Evolutionary conservation across 2,329 filamentous ascomycete genomes (phyloP).

Genomic region (Fusarium lyarnte): DNA sequence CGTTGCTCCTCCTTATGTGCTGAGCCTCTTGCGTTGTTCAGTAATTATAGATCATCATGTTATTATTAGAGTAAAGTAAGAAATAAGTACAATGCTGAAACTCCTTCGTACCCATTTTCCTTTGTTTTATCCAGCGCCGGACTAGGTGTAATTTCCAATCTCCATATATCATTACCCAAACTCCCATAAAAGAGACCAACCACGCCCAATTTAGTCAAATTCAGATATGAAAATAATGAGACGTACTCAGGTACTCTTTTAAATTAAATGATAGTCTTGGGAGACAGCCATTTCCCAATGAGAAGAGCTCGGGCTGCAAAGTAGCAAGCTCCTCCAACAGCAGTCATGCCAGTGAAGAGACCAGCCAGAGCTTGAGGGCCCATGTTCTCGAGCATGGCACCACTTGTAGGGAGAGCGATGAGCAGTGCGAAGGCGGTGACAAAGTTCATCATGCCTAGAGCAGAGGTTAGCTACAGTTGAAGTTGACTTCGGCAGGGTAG

Average conservation of each 20-base stretch:
- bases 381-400: constrained; percentile 56
- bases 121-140: background rate
- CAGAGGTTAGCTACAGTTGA: background rate
- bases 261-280: constrained; percentile 28
- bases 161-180: background rate
- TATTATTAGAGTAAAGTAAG: background rate
- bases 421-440: constrained; percentile 57
- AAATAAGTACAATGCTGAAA: background rate
- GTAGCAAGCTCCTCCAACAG: constrained; percentile 48
- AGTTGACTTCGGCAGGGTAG: background rate
- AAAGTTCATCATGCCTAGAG: constrained; percentile 56
- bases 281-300: constrained; percentile 38
- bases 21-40: background rate
- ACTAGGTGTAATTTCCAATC: background rate
- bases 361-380: constrained; percentile 56
- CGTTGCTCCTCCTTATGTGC: background rate
- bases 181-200: background rate
- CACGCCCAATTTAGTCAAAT: no score
- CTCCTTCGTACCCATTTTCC: background rate
- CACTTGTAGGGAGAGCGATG: constrained; percentile 57
- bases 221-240: background rate
- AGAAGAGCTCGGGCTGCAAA: constrained; percentile 44
- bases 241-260: background rate
- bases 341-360: constrained; percentile 55
- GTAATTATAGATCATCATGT: background rate